A percentile compares a stretch with the other conserved stretches of the same genome.
These are phyloP conservation scores for Crithidia expoeki DNA, from an alignment of 208 protist species.

Conservation along the genomic window DNA sequence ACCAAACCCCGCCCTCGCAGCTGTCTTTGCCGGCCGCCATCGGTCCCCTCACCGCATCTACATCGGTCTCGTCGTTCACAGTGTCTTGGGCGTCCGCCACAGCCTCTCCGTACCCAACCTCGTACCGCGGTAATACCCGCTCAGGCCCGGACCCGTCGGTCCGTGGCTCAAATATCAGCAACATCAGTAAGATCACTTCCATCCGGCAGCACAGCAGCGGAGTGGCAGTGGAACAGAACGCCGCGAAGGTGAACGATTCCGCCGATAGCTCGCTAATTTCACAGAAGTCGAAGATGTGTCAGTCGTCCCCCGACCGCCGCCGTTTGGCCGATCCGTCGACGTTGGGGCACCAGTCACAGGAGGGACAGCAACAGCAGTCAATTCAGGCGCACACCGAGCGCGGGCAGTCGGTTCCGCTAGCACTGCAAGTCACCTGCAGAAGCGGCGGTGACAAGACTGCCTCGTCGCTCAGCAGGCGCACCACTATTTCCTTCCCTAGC, in stretches of 20 bases:
- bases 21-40: constrained; percentile 8
- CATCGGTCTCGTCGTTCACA: constrained; percentile 16
- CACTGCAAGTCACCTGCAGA: background rate
- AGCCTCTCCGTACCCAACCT: constrained; percentile 3
- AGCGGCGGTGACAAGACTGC: constrained; percentile 5
- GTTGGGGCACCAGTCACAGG: background rate
- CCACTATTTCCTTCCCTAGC: background rate
- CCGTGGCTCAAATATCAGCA: background rate
- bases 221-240: background rate
- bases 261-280: constrained; percentile 12
- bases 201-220: background rate
- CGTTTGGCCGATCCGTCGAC: background rate
- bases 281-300: background rate
- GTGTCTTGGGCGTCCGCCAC: constrained; percentile 6
- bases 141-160: background rate
- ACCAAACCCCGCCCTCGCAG: background rate
- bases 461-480: background rate
- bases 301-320: background rate
- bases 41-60: background rate
- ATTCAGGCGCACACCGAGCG: background rate
- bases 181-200: background rate
- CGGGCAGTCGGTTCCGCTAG: background rate
- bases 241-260: background rate
- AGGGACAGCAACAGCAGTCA: background rate
- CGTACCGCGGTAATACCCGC: background rate